Conservation (phyloP, 208 protist genomes). For the Willaertia magna region DNA sequence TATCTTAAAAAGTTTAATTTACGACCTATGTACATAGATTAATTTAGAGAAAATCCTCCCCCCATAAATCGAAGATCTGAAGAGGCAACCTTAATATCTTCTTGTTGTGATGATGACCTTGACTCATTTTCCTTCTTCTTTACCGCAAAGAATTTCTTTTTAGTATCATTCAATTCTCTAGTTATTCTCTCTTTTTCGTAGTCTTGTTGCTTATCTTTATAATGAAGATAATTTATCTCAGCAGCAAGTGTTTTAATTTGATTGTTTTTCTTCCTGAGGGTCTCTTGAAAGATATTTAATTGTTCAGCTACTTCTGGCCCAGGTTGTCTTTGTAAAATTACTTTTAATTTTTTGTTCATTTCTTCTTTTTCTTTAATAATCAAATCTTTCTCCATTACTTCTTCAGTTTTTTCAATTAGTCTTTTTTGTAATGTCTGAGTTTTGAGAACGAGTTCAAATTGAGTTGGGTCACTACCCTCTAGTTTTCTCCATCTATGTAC, state of each 20-base stretch:
- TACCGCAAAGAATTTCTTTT: slow-evolving; percentile 78
- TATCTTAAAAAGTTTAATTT: too few relatives aligned
- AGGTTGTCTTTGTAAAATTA: slow-evolving; percentile 74
- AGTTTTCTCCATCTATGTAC: slow-evolving; percentile 92
- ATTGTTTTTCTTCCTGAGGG: slow-evolving; percentile 65
- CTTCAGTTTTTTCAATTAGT: slow-evolving; percentile 83
- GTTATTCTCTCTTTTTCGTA: slow-evolving; percentile 76
- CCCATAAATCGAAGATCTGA: too few relatives aligned
- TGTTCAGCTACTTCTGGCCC: slow-evolving; percentile 88
- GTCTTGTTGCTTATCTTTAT: slow-evolving; percentile 57
- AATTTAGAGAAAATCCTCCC: background rate
- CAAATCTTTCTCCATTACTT: slow-evolving; percentile 68
- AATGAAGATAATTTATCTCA: slow-evolving; percentile 61
- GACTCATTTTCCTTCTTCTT: slow-evolving; percentile 45
- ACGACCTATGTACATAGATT: too few relatives aligned
- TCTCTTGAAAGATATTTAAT: slow-evolving; percentile 76
- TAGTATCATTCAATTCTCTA: slow-evolving; percentile 79
- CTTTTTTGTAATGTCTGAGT: slow-evolving; percentile 90
- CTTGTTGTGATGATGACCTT: background rate
- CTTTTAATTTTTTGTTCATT: slow-evolving; percentile 72
- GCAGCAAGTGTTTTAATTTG: slow-evolving; percentile 65
- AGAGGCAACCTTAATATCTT: background rate
- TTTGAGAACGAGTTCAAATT: slow-evolving; percentile 88
- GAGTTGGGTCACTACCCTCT: slow-evolving; percentile 80
- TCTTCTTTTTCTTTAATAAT: slow-evolving; percentile 68